Conservation (phyloP, 352 stramenopile species). For the Pseudoperonospora humuli region DNA sequence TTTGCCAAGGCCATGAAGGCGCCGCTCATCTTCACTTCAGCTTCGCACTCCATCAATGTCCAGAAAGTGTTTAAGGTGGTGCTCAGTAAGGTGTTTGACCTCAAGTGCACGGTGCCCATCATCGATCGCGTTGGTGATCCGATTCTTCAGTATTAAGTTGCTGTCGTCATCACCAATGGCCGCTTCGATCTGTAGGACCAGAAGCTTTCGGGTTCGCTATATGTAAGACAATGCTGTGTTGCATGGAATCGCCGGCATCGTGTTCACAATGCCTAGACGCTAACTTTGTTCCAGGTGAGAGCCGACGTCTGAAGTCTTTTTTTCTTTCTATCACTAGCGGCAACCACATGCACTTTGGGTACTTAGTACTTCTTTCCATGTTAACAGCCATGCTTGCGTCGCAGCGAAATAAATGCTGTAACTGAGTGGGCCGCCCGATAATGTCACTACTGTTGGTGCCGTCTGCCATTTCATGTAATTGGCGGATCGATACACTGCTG, state of each 20-base stretch:
- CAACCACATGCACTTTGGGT: constrained; percentile 1
- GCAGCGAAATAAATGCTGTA: constrained; percentile 4
- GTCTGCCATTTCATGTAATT: neutral
- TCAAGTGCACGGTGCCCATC: constrained; percentile 90
- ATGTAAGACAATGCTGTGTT: constrained; percentile 8
- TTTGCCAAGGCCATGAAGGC: constrained; percentile 94
- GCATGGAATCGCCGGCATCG: neutral
- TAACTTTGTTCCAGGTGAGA: neutral
- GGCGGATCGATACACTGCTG: neutral
- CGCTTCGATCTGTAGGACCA: constrained; percentile 6
- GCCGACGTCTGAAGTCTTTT: neutral
- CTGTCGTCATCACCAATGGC: neutral
- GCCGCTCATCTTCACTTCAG: constrained; percentile 90
- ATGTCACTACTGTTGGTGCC: neutral
- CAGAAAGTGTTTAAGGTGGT: constrained; percentile 95
- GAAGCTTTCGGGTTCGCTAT: constrained; percentile 2
- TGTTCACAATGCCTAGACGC: neutral
- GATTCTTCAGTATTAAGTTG: constrained; percentile 84
- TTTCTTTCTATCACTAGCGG: constrained; percentile 1
- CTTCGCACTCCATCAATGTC: constrained; percentile 92
- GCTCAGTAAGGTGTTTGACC: constrained; percentile 90
- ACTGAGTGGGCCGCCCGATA: neutral
- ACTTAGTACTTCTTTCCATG: constrained; percentile 3
- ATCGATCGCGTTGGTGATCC: constrained; percentile 89
- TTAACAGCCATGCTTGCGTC: neutral